phyloP scores from a whole-genome alignment of 768 basidiomycete genomes.

The Pulveroboletus sp. region DNA sequence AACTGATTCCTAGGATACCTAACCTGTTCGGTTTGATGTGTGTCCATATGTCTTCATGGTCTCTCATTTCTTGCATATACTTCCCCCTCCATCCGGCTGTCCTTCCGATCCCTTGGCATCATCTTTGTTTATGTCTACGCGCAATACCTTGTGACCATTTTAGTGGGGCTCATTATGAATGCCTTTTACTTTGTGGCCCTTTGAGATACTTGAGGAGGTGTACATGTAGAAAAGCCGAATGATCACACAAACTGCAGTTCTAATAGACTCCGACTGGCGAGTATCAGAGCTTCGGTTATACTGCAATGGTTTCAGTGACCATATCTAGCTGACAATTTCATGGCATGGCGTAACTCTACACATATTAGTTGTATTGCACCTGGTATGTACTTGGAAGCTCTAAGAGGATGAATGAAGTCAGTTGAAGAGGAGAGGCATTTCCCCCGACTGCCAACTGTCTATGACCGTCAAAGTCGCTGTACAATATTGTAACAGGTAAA shows the following conservation, averaged over 20 bases:
- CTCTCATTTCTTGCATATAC: conserved; percentile 24
- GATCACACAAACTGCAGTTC: background rate
- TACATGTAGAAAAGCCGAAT: conserved; percentile 22
- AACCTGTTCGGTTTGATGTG: conserved; percentile 1
- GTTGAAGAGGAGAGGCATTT: too few species aligned
- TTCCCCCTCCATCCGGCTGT: background rate
- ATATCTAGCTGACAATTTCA: too few species aligned
- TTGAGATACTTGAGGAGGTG: conserved; percentile 21
- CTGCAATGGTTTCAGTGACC: too few species aligned
- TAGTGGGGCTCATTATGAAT: conserved; percentile 9
- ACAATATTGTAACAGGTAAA: too few species aligned
- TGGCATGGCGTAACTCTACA: too few species aligned
- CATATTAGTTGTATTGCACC: too few species aligned
- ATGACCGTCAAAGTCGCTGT: too few species aligned
- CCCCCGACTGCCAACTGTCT: too few species aligned
- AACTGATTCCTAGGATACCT: conserved; percentile 16
- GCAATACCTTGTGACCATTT: conserved; percentile 6
- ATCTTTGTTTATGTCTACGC: conserved; percentile 1
- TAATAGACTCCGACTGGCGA: too few species aligned
- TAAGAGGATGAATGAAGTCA: too few species aligned
- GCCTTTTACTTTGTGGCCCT: conserved; percentile 8
- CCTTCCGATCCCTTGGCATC: background rate
- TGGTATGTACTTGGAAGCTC: too few species aligned
- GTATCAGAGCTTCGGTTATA: too few species aligned
- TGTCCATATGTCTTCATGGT: conserved; percentile 7